Evolutionary conservation across 768 basidiomycete species (phyloP), one percentile per base, ranked within the genome.

Genomic region (Stropharia rugosoannulata): DNA sequence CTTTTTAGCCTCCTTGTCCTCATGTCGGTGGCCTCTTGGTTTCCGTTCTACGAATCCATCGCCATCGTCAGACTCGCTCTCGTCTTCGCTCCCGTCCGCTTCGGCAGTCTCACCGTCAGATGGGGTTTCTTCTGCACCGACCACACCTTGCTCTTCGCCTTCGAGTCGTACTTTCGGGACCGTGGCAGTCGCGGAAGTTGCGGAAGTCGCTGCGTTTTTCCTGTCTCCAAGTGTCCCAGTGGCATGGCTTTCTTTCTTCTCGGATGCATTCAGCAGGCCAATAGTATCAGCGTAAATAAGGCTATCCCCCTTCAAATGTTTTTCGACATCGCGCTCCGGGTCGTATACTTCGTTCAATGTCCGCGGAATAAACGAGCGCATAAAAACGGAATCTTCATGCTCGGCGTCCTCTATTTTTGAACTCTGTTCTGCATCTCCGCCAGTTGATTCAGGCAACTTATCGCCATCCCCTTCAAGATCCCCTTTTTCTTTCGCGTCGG

Each of bases 331-430:
- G 27, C 95, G 81, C 68, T 99, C 97, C 0, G 95, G 93, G 68
- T 98, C 94, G 67, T 88, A 92, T 7, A 99, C 88, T 65, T 98
- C 94, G 59, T 93, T 91, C 46, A 99, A 74, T 19, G 85, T 87
- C 35, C 95, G 86, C 12, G 97, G 97, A 61, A 98, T 99, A 73
- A 93, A 98, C 1, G 94, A 91, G 25, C 80, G 80, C 68, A 93
- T 72, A 77, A 99, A 99, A 11, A 98, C 85, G 7, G 83, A 83
- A 66, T 98, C 95, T 68, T 97, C 95, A 46, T 89, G 86, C 6
- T 77, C 80, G 13, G 75, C 58, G 40, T 67, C 66, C 32, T 67
- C 66, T 15, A 50, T 57, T 48, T 60, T 58, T 9, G 56, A 59
- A 40, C 58, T 55, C 15, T 49, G 53, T 11, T 54, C 53, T 2